Evolutionary conservation across 129 eudicot genomes (phyloP), one percentile per base, ranked within the genome.

Genomic region (Pseudognaphalium luteoalbum): DNA sequence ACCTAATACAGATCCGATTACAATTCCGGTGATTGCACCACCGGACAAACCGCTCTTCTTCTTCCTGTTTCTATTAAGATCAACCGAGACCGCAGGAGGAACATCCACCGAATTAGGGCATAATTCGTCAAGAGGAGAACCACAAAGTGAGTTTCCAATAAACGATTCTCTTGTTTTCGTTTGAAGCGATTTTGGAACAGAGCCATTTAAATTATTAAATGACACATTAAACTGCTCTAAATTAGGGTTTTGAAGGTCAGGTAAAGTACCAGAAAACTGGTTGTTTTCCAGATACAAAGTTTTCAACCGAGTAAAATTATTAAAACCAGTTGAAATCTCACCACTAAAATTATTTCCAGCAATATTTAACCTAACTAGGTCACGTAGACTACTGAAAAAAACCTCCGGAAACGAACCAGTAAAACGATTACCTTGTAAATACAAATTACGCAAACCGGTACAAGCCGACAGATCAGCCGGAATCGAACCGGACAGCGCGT

Each of bases 371-470:
- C 97, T 71, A 9, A 93, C 91, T 0, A 90, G 76, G 12, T 75
- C 80, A 1, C 35, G 62, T 28, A 93, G 60, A 9, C 74, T 50
- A 17, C 61, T 74, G 3, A 94, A 33, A 52, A 70, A 61, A 0
- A 1, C 16, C 6, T 63, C 82, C 6, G 97, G 91, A 1, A 87
- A 30, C 2, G 70, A 47, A 21, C 96, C 97, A 73, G 87, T 62
- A 69, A 94, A 87, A 0, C 25, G 74, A 54, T 94, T 94, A 0
- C 86, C 88, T 50, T 94, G 98, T 8, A 94, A 85, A 50, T 89
- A 91, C 6, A 94, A 78, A 47, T 86, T 91, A 2, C 96, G 83
- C 42, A 94, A 96, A 16, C 78, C 69, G 37, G 74, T 30, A 37
- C 90, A 85, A 0, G 81, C 68, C 29, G 88, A 64, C 7, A 94